Conservation (phyloP, 768 basidiomycete genomes). For the Lyophyllum atratum region DNA sequence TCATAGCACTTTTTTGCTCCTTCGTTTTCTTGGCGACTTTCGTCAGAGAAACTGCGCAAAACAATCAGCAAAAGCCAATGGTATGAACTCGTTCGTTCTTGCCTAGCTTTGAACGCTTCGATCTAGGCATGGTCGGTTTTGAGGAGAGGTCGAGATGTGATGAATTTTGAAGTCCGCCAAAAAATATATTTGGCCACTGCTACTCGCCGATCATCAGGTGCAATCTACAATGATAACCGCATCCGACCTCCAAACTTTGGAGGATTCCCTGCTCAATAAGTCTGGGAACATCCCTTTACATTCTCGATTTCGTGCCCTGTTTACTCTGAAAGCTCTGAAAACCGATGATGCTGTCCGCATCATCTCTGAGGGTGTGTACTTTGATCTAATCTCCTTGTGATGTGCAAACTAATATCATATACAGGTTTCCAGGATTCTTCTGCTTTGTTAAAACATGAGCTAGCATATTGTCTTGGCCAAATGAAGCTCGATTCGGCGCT, state of each 20-base stretch:
- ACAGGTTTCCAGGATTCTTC: constrained; percentile 85
- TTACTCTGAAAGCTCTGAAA: constrained; percentile 86
- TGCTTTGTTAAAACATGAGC: constrained; percentile 92
- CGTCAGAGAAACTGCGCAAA: constrained; percentile 77
- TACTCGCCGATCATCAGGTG: constrained; percentile 29
- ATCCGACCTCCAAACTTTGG: constrained; percentile 66
- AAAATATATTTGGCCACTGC: constrained; percentile 35
- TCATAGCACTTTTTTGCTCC: constrained; percentile 84
- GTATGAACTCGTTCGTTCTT: constrained; percentile 27
- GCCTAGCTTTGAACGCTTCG: constrained; percentile 90
- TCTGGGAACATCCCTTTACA: constrained; percentile 76
- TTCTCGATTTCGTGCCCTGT: constrained; percentile 86
- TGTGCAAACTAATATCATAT: constrained; percentile 9
- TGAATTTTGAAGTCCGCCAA: constrained; percentile 52
- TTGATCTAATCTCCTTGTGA: constrained; percentile 8
- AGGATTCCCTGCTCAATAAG: constrained; percentile 77
- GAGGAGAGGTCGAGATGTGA: constrained; percentile 15
- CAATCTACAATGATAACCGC: constrained; percentile 32
- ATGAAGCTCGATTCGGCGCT: constrained; percentile 75
- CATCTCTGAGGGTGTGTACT: constrained; percentile 73
- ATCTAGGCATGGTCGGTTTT: constrained; percentile 71
- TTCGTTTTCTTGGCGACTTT: constrained; percentile 93
- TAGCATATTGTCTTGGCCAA: constrained; percentile 97
- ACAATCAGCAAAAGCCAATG: constrained; percentile 9
- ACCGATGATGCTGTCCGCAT: constrained; percentile 78